Percentiles rank a stretch among this genome's conserved stretches.
These are phyloP conservation scores for Metarhizium anisopliae DNA, from an alignment of 2,329 filamentous ascomycete genomes.

Conservation along the genomic window DNA sequence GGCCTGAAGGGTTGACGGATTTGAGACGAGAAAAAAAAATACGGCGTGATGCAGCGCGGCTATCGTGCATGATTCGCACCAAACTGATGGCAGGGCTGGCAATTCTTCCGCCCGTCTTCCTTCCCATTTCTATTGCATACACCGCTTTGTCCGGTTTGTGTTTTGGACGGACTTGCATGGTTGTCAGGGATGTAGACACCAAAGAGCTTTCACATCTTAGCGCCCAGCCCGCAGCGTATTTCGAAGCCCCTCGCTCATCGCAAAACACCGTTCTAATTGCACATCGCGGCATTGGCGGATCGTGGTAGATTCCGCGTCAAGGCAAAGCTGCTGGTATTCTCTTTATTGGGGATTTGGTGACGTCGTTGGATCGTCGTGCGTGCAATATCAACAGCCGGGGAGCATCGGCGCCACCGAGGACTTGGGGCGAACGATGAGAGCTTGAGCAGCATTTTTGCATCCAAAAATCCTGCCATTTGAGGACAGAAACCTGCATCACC, in stretches of 20 bases:
- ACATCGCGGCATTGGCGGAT: background rate
- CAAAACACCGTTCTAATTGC: constrained; percentile 6
- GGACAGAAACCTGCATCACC: background rate
- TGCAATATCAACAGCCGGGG: background rate
- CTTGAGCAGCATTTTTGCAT: background rate
- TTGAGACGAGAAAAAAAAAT: too few relatives aligned
- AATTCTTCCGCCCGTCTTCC: background rate
- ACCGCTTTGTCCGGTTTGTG: background rate
- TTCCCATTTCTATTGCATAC: background rate
- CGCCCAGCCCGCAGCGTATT: constrained; percentile 9
- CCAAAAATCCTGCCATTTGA: background rate
- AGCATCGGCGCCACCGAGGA: background rate
- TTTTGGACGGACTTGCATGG: background rate
- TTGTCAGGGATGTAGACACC: constrained; percentile 1
- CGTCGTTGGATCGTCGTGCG: background rate
- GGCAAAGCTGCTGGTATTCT: background rate
- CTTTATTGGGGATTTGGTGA: background rate
- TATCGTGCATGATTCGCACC: background rate
- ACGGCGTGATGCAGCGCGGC: background rate
- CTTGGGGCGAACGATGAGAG: background rate
- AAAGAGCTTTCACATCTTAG: constrained; percentile 16
- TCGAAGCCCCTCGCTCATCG: background rate
- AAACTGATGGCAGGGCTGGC: background rate
- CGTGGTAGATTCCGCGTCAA: background rate
- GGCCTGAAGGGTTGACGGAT: background rate